Percentiles rank a stretch among this genome's conserved stretches.
These are phyloP conservation scores for Globisporangium emineosum DNA, from an alignment of 352 stramenopile species.

Conservation along the genomic window DNA sequence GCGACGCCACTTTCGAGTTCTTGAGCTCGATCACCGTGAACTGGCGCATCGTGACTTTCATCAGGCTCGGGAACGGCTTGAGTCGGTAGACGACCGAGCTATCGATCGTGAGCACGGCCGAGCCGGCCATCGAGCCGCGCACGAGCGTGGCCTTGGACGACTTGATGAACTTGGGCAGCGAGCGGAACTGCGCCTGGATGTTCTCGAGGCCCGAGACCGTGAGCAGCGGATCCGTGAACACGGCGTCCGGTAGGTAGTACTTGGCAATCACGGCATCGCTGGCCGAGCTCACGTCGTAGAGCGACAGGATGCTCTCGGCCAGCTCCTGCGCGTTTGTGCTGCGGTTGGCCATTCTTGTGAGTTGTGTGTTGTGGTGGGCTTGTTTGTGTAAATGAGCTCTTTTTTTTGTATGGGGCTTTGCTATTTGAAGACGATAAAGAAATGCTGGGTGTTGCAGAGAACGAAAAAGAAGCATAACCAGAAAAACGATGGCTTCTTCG, in stretches of 20 bases:
- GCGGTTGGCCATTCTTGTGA: constrained; percentile 45
- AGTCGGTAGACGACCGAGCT: constrained; percentile 73
- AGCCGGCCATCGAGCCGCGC: constrained; percentile 79
- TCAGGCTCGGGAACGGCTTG: constrained; percentile 68
- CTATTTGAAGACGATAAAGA: constrained; percentile 1
- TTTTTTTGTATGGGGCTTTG: background rate
- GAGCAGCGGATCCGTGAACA: constrained; percentile 80
- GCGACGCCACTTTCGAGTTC: constrained; percentile 69
- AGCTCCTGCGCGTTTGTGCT: constrained; percentile 75
- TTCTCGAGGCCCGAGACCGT: constrained; percentile 72
- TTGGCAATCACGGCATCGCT: constrained; percentile 73
- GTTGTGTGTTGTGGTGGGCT: background rate
- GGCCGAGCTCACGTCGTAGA: constrained; percentile 74
- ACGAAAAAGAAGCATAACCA: background rate
- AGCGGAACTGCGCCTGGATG: constrained; percentile 83
- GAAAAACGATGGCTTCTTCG: background rate
- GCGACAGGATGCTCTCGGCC: constrained; percentile 74
- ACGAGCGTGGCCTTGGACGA: constrained; percentile 75
- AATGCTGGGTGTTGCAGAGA: background rate
- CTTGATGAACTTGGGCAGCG: constrained; percentile 74
- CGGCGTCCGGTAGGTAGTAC: constrained; percentile 71
- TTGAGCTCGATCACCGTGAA: constrained; percentile 85
- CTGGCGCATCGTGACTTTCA: constrained; percentile 70
- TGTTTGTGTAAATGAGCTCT: constrained; percentile 2
- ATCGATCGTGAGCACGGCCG: constrained; percentile 76